These are phyloP conservation scores for Thalassia testudinum DNA, from an alignment of 116 monocot species.

Conservation along the genomic window DNA sequence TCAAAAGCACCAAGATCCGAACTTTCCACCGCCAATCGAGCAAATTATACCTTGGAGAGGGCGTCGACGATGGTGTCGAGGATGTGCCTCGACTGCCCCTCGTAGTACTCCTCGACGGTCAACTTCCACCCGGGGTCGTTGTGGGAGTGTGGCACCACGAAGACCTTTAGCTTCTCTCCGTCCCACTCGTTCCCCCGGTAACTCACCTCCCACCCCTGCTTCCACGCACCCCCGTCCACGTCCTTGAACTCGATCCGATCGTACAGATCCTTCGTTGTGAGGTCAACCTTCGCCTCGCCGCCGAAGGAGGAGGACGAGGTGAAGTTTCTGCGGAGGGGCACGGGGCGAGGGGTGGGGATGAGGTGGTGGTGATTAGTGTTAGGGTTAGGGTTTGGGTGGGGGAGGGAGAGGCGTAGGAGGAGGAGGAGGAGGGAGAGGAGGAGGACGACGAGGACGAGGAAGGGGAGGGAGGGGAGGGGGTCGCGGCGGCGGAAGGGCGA, in stretches of 20 bases:
- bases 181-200: slow-evolving; percentile 78
- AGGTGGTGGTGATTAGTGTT: slow-evolving; percentile 6
- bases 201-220: slow-evolving; percentile 82
- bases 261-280: slow-evolving; percentile 92
- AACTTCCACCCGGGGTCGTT: slow-evolving; percentile 96
- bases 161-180: slow-evolving; percentile 89
- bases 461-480: slow-evolving; percentile 8
- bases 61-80: slow-evolving; percentile 72
- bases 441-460: slow-evolving; percentile 23
- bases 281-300: slow-evolving; percentile 41
- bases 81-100: slow-evolving; percentile 63
- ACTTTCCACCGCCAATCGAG: too few species aligned
- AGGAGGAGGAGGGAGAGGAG: slow-evolving; percentile 45
- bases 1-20: too few species aligned
- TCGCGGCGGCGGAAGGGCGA: slow-evolving; percentile 11
- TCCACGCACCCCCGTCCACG: slow-evolving; percentile 91
- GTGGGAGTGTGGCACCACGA: slow-evolving; percentile 95
- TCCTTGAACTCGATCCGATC: slow-evolving; percentile 82
- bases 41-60: slow-evolving; percentile 41
- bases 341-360: slow-evolving; percentile 2
- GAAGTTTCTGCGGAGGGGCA: background rate
- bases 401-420: slow-evolving; percentile 39
- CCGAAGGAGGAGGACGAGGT: too few species aligned
- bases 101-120: slow-evolving; percentile 90
- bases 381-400: slow-evolving; percentile 2